These are phyloP conservation scores for Metschnikowia orientalis DNA, from an alignment of 805 yeast genomes.

Conservation along the genomic window DNA sequence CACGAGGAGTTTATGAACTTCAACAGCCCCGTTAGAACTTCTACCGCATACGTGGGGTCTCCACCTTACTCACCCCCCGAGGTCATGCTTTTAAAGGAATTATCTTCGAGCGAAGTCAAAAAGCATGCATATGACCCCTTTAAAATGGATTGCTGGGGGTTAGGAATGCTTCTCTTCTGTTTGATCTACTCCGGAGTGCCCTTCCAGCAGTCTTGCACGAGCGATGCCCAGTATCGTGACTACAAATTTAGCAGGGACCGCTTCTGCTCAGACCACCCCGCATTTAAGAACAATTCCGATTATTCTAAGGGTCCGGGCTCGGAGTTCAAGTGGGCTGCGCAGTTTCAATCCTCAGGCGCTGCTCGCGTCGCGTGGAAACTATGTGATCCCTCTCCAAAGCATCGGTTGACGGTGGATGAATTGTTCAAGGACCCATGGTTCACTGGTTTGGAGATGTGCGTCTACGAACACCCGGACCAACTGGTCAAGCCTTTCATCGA, in stretches of 20 bases:
- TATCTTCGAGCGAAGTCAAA: conserved; percentile 28
- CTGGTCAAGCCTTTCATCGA: conserved; percentile 31
- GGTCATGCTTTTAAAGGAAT: conserved; percentile 49
- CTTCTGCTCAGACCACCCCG: conserved; percentile 38
- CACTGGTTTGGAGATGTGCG: conserved; percentile 52
- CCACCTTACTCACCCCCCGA: conserved; percentile 83
- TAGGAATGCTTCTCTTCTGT: conserved; percentile 65
- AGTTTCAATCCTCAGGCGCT: conserved; percentile 53
- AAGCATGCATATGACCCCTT: conserved; percentile 56
- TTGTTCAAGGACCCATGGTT: conserved; percentile 66
- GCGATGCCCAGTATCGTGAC: conserved; percentile 50
- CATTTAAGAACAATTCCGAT: conserved; percentile 44
- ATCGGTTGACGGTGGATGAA: conserved; percentile 51
- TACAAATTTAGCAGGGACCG: conserved; percentile 47
- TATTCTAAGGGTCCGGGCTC: conserved; percentile 59
- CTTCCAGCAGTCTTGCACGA: conserved; percentile 48
- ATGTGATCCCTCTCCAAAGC: conserved; percentile 55
- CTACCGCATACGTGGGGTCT: conserved; percentile 62
- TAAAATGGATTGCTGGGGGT: conserved; percentile 67
- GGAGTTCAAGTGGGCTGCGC: conserved; percentile 67
- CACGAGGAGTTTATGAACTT: conserved; percentile 51
- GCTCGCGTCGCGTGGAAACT: conserved; percentile 72
- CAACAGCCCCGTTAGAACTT: conserved; percentile 33
- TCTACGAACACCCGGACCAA: conserved; percentile 46
- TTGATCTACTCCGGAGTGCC: conserved; percentile 57